These are phyloP conservation scores for Wickerhamiella siamensis DNA, from an alignment of 805 yeast genomes.

Conservation along the genomic window DNA sequence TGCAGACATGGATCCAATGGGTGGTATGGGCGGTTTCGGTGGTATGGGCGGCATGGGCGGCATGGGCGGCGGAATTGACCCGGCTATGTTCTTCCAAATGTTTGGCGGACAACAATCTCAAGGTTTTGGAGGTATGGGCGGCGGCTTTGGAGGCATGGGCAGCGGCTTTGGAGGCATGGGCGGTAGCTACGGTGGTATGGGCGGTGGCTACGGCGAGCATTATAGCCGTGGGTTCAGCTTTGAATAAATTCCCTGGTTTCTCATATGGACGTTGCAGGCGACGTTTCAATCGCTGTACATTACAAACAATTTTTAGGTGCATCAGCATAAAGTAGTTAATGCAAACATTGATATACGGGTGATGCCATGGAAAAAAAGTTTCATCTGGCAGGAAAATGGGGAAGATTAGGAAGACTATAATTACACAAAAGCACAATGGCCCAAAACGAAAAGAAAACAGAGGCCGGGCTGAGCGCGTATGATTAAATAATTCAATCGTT, in stretches of 20 bases:
- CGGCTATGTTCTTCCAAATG: constrained; percentile 27
- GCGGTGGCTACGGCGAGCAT: no score
- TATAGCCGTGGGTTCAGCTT: no score
- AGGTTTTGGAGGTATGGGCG: constrained; percentile 17
- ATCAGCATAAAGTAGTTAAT: no score
- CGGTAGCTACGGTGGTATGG: constrained; percentile 13
- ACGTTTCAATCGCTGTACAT: no score
- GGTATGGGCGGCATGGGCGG: constrained; percentile 52
- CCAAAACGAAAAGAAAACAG: no score
- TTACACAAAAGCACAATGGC: background rate
- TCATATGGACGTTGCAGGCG: no score
- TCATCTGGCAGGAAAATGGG: no score
- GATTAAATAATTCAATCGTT: background rate
- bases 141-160: constrained; percentile 8
- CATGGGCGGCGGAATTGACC: constrained; percentile 31
- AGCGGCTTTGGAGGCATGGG: constrained; percentile 11
- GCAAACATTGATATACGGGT: background rate
- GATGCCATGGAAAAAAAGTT: no score
- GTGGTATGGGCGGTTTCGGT: constrained; percentile 33
- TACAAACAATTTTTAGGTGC: no score
- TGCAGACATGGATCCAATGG: constrained; percentile 43
- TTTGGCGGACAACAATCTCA: constrained; percentile 24
- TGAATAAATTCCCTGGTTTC: no score
- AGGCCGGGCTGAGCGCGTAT: background rate
- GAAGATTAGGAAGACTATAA: background rate